Evolutionary conservation across 148 eudicot species (phyloP).

Genomic region (Camellia sinensis): DNA sequence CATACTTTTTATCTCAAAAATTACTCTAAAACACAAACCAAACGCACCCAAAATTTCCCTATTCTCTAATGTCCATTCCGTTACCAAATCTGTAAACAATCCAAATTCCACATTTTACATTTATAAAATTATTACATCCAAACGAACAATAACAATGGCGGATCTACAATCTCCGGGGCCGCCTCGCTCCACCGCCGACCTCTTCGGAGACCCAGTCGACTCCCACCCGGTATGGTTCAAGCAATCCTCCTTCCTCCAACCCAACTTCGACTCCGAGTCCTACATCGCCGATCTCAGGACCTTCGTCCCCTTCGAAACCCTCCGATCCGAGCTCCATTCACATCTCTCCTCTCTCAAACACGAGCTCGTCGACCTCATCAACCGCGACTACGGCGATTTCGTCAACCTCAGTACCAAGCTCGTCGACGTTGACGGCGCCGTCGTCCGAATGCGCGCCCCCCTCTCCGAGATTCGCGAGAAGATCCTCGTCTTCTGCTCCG

Average conservation of each 20-base stretch:
- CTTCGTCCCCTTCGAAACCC: conserved; percentile 90
- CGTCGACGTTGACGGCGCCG: conserved; percentile 73
- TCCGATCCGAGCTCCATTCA: conserved; percentile 73
- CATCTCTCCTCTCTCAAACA: conserved; percentile 63
- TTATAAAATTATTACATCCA: neutral
- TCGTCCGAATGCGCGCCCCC: conserved; percentile 92
- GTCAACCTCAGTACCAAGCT: conserved; percentile 81
- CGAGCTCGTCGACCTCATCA: conserved; percentile 83
- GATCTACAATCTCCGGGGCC: conserved; percentile 40
- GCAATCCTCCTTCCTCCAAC: conserved; percentile 55
- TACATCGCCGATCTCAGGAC: conserved; percentile 94
- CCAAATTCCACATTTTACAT: no score
- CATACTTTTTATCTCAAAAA: no score
- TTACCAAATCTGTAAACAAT: neutral
- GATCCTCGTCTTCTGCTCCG: conserved; percentile 54
- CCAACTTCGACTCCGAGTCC: conserved; percentile 53
- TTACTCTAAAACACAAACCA: no score
- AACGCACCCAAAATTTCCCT: no score
- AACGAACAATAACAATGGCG: conserved; percentile 28
- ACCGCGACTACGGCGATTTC: conserved; percentile 85
- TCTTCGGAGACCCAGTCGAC: conserved; percentile 75
- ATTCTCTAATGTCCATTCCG: neutral
- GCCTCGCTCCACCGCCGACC: conserved; percentile 50
- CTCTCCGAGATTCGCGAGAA: conserved; percentile 69
- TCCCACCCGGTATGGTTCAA: conserved; percentile 82